Conservation (phyloP, 805 yeast genomes). For the Candida silvicultrix region DNA sequence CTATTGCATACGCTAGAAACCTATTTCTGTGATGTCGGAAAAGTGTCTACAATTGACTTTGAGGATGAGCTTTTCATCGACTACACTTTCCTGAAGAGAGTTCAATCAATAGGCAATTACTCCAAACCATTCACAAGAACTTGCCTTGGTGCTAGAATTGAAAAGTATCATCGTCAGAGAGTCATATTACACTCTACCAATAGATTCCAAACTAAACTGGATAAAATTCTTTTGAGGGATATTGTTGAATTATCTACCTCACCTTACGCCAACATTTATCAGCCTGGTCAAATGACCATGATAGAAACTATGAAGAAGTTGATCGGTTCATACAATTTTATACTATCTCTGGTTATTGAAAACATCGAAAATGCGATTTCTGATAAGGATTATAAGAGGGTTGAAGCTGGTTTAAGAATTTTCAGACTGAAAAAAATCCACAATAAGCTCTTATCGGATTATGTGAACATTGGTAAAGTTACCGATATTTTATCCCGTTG, state of each 20-base stretch:
- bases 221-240: constrained; percentile 56
- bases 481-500: constrained; percentile 47
- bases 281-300: constrained; percentile 62
- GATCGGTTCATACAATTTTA: constrained; percentile 54
- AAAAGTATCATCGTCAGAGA: constrained; percentile 69
- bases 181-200: constrained; percentile 66
- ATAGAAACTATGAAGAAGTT: constrained; percentile 65
- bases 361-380: constrained; percentile 44
- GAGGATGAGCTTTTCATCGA: constrained; percentile 49
- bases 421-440: constrained; percentile 53
- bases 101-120: constrained; percentile 58
- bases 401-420: constrained; percentile 59
- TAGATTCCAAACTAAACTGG: constrained; percentile 62
- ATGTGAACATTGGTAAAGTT: constrained; percentile 40
- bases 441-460: constrained; percentile 52
- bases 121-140: constrained; percentile 73
- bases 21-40: constrained; percentile 80
- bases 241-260: constrained; percentile 61
- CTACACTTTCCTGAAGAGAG: constrained; percentile 47
- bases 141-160: constrained; percentile 67
- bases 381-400: constrained; percentile 41
- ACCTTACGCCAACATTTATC: constrained; percentile 60
- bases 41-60: constrained; percentile 54
- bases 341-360: constrained; percentile 44
- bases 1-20: constrained; percentile 59